Evolutionary conservation across 2,329 filamentous ascomycete species (phyloP).

Genomic region (Neonectria faginata): DNA sequence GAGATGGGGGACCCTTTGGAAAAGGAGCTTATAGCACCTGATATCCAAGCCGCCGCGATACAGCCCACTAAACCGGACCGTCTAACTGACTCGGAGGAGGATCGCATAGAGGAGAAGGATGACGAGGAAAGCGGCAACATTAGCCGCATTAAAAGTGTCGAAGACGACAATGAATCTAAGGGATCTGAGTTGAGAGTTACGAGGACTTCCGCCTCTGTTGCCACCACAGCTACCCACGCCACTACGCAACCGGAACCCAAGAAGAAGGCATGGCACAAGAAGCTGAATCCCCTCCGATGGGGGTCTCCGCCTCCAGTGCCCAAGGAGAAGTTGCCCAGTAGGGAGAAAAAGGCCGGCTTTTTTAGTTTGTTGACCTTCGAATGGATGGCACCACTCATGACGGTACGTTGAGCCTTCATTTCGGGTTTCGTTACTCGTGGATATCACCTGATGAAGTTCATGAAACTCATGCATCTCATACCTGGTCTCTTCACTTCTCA

Average conservation of each 20-base stretch:
- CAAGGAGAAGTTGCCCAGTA: constrained; percentile 64
- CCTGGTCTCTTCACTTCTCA: neutral
- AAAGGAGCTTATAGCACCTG: constrained; percentile 47
- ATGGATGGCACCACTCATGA: constrained; percentile 93
- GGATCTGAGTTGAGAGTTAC: constrained; percentile 47
- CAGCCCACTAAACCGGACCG: constrained; percentile 41
- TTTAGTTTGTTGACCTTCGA: constrained; percentile 84
- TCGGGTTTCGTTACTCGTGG: neutral
- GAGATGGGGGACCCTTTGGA: constrained; percentile 46
- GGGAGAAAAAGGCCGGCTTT: constrained; percentile 79
- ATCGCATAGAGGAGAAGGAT: constrained; percentile 29
- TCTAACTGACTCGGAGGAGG: constrained; percentile 35
- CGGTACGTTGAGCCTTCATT: constrained; percentile 59
- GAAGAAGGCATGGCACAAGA: constrained; percentile 73
- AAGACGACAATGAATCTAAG: constrained; percentile 30
- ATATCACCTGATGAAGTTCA: neutral
- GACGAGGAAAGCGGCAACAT: constrained; percentile 29
- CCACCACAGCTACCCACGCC: constrained; percentile 61
- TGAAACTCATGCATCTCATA: neutral
- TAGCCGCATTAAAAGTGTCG: constrained; percentile 19
- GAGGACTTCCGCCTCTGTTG: constrained; percentile 66
- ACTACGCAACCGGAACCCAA: constrained; percentile 49
- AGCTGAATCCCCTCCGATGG: constrained; percentile 71
- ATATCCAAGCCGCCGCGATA: constrained; percentile 46
- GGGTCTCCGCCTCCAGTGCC: constrained; percentile 67